Evolutionary conservation across 192 early-diverging fungal genomes (phyloP), one percentile per base, ranked within the genome.

Genomic region (Backusella mclennaniae): DNA sequence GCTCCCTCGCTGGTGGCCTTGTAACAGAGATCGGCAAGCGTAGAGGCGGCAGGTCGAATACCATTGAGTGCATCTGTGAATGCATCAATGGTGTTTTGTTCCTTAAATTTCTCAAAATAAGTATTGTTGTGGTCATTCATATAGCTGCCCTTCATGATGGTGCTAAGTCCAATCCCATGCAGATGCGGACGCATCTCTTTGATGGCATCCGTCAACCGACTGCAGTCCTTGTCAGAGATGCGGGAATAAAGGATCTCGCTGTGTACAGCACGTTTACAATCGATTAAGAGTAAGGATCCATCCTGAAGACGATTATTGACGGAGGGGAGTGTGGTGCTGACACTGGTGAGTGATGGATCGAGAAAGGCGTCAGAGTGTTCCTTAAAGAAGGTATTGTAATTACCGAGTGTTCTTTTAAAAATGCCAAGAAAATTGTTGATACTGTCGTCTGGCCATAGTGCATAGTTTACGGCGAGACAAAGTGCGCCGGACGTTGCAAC

Each of bases 371-470:
- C 46, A 0, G 74, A 73, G n/a, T 80, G 41, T 26, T 80, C 69
- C 1, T 76, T 42, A 17, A 76, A 39, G 35, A 76, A 67, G 4
- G 15, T 0, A 23, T 76, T 76, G 31, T 39, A 76, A 0, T n/a
- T 35, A 19, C 21, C n/a, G n/a, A 80, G 63, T 3, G 75, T 76
- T 1, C 39, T 56, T 33, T 66, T 5, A 14, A 80, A 70, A 26
- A 73, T 53, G 1, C 6, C 35, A 14, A 80, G 31, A 38, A 72
- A 80, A 29, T 76, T 80, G 33, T 56, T 73, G 4, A 76, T 71
- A 31, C 74, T 80, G 23, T 80, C 75, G 33, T 80, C 79, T 6
- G 79, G 79, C 79, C 79, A 80, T 52, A 80, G 17, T 0, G 76
- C 12, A 29, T 76, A 76, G 35, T 80, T 76, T 15, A 80, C 63